Evolutionary conservation across 805 yeast species (phyloP).

Genomic region (Saccharomyces paradoxus): DNA sequence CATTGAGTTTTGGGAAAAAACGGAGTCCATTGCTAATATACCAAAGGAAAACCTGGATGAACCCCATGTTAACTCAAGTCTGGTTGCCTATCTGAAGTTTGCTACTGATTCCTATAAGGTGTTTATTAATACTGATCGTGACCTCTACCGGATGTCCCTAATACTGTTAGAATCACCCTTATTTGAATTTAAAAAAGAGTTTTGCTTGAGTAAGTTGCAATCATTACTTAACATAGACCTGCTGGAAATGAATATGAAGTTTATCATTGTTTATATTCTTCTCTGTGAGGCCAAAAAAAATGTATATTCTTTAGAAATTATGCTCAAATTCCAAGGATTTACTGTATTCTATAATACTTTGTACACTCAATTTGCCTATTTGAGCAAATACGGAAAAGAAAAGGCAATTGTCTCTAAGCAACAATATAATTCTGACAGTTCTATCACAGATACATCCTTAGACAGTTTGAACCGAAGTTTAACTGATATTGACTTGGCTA

Average conservation of each 20-base stretch:
- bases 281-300: conserved; percentile 39
- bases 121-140: conserved; percentile 24
- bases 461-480: conserved; percentile 6
- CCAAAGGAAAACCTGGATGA: conserved; percentile 6
- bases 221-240: conserved; percentile 35
- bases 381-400: conserved; percentile 23
- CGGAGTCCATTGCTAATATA: conserved; percentile 20
- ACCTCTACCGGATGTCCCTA: conserved; percentile 32
- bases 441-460: neutral
- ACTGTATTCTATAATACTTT: conserved; percentile 37
- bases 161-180: conserved; percentile 28
- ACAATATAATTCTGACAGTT: neutral
- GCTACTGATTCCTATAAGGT: conserved; percentile 22
- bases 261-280: conserved; percentile 37
- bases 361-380: conserved; percentile 31
- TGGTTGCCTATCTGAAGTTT: conserved; percentile 24
- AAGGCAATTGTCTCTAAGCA: conserved; percentile 9
- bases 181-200: conserved; percentile 34
- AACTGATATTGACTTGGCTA: conserved; percentile 26
- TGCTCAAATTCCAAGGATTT: conserved; percentile 48
- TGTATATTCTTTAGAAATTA: conserved; percentile 34
- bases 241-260: conserved; percentile 32
- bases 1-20: conserved; percentile 21
- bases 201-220: conserved; percentile 43
- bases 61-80: conserved; percentile 16